These are phyloP conservation scores for Benincasa hispida DNA, from an alignment of 306 rosid genomes.

Conservation along the genomic window DNA sequence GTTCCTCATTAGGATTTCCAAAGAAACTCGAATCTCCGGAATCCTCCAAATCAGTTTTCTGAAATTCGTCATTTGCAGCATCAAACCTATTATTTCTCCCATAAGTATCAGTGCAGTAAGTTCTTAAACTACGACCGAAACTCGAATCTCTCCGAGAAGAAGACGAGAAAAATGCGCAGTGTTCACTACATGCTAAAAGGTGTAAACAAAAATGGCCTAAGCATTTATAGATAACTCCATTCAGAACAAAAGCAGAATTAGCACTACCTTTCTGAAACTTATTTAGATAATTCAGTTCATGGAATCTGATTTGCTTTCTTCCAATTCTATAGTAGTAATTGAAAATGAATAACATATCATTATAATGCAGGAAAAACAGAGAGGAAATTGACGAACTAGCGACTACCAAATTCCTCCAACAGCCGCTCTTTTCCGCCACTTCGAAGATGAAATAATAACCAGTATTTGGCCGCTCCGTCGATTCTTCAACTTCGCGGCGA, in stretches of 20 bases:
- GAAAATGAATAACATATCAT: constrained; percentile 8
- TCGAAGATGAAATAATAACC: background rate
- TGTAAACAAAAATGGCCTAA: constrained; percentile 9
- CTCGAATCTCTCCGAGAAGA: constrained; percentile 16
- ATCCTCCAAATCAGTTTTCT: constrained; percentile 24
- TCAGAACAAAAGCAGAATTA: background rate
- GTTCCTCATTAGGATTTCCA: constrained; percentile 13
- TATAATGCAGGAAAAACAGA: background rate
- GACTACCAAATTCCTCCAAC: background rate
- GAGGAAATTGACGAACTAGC: background rate
- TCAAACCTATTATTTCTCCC: constrained; percentile 11
- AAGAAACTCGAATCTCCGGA: constrained; percentile 15
- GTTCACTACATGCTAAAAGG: constrained; percentile 8
- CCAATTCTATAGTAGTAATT: constrained; percentile 1
- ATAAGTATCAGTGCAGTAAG: constrained; percentile 8
- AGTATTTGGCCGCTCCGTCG: background rate
- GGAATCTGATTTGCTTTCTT: background rate
- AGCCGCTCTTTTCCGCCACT: background rate
- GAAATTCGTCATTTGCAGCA: constrained; percentile 9
- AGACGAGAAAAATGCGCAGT: constrained; percentile 18
- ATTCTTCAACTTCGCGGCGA: constrained; percentile 4
- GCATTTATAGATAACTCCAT: constrained; percentile 8
- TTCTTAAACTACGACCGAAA: constrained; percentile 12
- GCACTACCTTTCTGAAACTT: background rate
- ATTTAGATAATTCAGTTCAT: background rate